A percentile compares a stretch with the other conserved stretches of the same genome.
phyloP scores from a whole-genome alignment of 2,329 filamentous ascomycete species.

The Piedraia hortae region DNA sequence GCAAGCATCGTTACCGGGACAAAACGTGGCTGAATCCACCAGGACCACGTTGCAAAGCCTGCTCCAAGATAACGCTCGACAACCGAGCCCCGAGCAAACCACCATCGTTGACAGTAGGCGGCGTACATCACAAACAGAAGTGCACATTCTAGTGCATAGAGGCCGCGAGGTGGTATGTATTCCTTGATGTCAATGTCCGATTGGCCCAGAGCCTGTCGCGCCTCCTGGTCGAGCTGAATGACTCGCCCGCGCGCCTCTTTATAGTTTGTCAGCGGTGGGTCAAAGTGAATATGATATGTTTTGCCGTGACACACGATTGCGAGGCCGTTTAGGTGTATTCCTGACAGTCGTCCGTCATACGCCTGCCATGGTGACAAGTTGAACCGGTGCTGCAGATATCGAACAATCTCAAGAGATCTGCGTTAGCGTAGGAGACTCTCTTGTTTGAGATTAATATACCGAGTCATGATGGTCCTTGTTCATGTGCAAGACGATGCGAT shows the following conservation, averaged over 20 bases:
- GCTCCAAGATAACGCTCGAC: slow-evolving; percentile 18
- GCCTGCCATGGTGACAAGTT: slow-evolving; percentile 28
- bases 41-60: slow-evolving; percentile 29
- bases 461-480: slow-evolving; percentile 56
- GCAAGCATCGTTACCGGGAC: slow-evolving; percentile 31
- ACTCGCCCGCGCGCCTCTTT: slow-evolving; percentile 40
- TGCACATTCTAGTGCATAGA: slow-evolving; percentile 26
- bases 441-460: slow-evolving; percentile 15
- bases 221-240: slow-evolving; percentile 41
- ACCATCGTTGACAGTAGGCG: slow-evolving; percentile 22
- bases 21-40: slow-evolving; percentile 30
- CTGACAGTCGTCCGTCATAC: slow-evolving; percentile 30
- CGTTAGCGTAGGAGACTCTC: too few relatives aligned
- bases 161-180: slow-evolving; percentile 22
- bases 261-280: slow-evolving; percentile 41
- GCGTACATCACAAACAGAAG: slow-evolving; percentile 27
- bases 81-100: slow-evolving; percentile 25
- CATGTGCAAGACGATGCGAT: slow-evolving; percentile 56
- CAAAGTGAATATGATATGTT: slow-evolving; percentile 30
- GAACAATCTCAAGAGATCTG: slow-evolving; percentile 26
- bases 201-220: slow-evolving; percentile 31
- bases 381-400: slow-evolving; percentile 52
- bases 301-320: slow-evolving; percentile 27
- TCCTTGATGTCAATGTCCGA: slow-evolving; percentile 27
- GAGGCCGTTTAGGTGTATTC: slow-evolving; percentile 37